phyloP scores from a whole-genome alignment of 2,329 filamentous ascomycete species.

The Pyricularia pennisetigena region DNA sequence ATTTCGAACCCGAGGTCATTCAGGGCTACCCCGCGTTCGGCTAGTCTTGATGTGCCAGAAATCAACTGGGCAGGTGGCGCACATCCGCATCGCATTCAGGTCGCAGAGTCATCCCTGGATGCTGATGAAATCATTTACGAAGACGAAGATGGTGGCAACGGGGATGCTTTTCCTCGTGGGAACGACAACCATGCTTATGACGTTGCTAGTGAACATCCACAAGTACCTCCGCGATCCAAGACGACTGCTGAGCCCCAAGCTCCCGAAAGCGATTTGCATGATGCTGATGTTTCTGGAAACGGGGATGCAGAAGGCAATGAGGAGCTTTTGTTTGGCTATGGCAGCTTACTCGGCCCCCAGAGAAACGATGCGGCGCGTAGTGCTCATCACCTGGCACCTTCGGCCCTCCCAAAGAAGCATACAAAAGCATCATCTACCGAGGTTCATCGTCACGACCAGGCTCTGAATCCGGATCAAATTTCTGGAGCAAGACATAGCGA shows the following conservation, averaged over 20 bases:
- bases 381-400: neutral
- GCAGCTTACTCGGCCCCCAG: neutral
- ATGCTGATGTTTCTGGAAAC: conserved; percentile 5
- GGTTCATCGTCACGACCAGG: neutral
- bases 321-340: neutral
- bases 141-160: neutral
- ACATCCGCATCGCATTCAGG: neutral
- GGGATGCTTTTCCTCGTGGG: neutral
- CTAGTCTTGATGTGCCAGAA: neutral
- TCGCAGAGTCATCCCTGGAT: conserved; percentile 3
- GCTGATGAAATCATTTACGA: conserved; percentile 3
- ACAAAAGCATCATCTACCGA: neutral
- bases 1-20: neutral
- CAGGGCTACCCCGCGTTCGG: neutral
- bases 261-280: neutral
- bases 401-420: neutral
- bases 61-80: neutral
- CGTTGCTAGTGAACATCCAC: neutral
- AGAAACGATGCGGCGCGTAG: neutral
- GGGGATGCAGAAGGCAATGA: neutral
- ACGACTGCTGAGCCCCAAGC: neutral
- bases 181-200: neutral
- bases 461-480: no score
- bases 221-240: neutral
- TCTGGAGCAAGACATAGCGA: neutral